Evolutionary conservation across 73 alveolate genomes (phyloP).

Genomic region (Stentor coeruleus): DNA sequence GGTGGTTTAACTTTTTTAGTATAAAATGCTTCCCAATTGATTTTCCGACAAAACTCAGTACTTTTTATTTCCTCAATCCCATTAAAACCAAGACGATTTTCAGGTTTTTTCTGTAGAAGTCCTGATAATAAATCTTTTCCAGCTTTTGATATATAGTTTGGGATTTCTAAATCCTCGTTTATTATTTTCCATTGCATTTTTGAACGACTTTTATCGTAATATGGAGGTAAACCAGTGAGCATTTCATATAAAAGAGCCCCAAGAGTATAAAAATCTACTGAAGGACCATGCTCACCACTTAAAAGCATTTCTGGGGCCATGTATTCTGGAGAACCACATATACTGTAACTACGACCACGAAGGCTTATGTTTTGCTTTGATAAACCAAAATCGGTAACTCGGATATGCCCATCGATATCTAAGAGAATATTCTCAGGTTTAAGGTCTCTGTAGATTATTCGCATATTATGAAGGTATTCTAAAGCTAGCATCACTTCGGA

Average conservation of each 20-base stretch:
- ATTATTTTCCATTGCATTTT: constrained; percentile 35
- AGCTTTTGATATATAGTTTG: constrained; percentile 35
- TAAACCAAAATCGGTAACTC: constrained; percentile 36
- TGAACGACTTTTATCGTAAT: constrained; percentile 41
- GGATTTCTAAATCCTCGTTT: constrained; percentile 27
- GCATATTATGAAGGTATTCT: constrained; percentile 55
- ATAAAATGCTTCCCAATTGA: constrained; percentile 30
- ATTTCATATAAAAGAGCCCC: constrained; percentile 33
- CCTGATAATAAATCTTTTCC: constrained; percentile 57
- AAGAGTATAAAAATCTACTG: constrained; percentile 25
- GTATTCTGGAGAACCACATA: constrained; percentile 31
- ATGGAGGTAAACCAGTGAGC: constrained; percentile 65
- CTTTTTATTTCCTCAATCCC: constrained; percentile 43
- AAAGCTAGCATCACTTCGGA: constrained; percentile 59
- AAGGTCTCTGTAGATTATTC: constrained; percentile 54
- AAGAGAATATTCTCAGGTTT: constrained; percentile 69
- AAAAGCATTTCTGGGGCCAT: constrained; percentile 26
- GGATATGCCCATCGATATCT: constrained; percentile 41
- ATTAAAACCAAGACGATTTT: constrained; percentile 65
- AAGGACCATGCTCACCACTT: constrained; percentile 23
- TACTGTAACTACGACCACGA: constrained; percentile 11
- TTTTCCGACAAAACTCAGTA: constrained; percentile 40
- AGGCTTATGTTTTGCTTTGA: constrained; percentile 24
- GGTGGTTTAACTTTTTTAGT: constrained; percentile 68
- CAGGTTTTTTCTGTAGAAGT: constrained; percentile 72